These are phyloP conservation scores for Rickenella mellea DNA, from an alignment of 768 basidiomycete genomes.

Conservation along the genomic window DNA sequence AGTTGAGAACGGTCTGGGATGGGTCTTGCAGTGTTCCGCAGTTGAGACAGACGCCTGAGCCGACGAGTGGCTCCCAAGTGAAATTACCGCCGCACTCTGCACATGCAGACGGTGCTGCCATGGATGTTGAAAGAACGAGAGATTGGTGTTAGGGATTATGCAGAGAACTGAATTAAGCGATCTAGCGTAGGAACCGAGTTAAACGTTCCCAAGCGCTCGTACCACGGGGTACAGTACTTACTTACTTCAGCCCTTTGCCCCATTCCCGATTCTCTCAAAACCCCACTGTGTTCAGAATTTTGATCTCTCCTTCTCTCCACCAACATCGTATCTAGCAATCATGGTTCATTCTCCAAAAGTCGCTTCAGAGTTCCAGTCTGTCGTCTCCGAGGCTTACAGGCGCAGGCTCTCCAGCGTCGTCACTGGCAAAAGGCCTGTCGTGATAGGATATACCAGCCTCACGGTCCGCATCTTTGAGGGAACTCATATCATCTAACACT, in stretches of 20 bases:
- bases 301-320: constrained; percentile 14
- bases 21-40: constrained; percentile 68
- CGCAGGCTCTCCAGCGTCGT: constrained; percentile 59
- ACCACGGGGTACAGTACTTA: too few species aligned
- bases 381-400: constrained; percentile 49
- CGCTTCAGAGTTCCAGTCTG: constrained; percentile 54
- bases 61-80: constrained; percentile 46
- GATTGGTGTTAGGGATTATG: too few species aligned
- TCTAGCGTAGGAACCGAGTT: too few species aligned
- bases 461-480: constrained; percentile 34
- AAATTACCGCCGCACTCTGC: constrained; percentile 43
- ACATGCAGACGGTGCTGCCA: constrained; percentile 26
- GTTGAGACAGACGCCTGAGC: constrained; percentile 53
- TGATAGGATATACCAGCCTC: constrained; percentile 46
- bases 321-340: constrained; percentile 39
- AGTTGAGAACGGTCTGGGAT: constrained; percentile 48
- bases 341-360: constrained; percentile 27
- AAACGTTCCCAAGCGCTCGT: too few species aligned
- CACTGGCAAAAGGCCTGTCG: constrained; percentile 40
- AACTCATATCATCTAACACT: constrained; percentile 4
- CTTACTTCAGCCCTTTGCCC: constrained; percentile 2
- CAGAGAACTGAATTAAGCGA: too few species aligned
- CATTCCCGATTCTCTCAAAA: constrained; percentile 1
- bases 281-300: constrained; percentile 5
- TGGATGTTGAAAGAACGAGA: constrained; percentile 8